Base-by-base conservation (phyloP, 2,329 filamentous ascomycete genomes). In the Neofusicoccum kwambonambiense region DNA sequence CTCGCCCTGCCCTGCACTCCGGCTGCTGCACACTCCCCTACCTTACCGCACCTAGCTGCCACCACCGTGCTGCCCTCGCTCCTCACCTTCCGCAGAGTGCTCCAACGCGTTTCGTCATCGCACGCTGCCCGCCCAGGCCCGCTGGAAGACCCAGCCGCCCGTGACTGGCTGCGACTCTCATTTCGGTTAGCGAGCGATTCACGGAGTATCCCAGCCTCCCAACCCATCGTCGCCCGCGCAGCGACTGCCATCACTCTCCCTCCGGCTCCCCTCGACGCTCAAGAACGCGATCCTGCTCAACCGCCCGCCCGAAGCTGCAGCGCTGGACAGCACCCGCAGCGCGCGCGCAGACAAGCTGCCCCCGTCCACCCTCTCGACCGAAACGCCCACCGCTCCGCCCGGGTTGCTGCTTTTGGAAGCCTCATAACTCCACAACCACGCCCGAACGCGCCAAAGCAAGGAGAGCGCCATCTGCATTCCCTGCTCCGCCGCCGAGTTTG, bases 371-470 rank as follows among this genome's bases (percentile, higher is more conserved):
- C 52, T 64, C 52, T 64, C 52, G 62, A 58, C 62, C 62, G 50
- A 47, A 27, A n/a, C 51, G 61, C 61, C 56, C 56, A 60, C 56
- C 56, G 56, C 62, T 64, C 62, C 42, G 56, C 49, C 54, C 54
- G 45, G 47, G 27, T 65, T 65, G 63, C 63, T 61, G 63, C 47
- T 54, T 65, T 61, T 45, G 63, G 63, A 65, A 61, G 54, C 54
- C 41, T 65, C 47, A 52, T 58, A 51, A 52, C 56, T 65, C 37
- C 35, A 34, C 49, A 12, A 37, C 44, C 52, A 61, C 63, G 50
- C 56, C 44, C 27, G 27, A 19, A 73, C 74, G 73, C 74, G 73
- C 72, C 72, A 62, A 66, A 68, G 54, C 66, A 69, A 70, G 68
- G 69, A 71, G 68, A 69, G 58, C 70, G 42, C 65, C 50, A 41